Percentiles rank a stretch among this genome's conserved stretches.
phyloP scores from a whole-genome alignment of 1,284 basidiomycete genomes.

The Stereum hirsutum region DNA sequence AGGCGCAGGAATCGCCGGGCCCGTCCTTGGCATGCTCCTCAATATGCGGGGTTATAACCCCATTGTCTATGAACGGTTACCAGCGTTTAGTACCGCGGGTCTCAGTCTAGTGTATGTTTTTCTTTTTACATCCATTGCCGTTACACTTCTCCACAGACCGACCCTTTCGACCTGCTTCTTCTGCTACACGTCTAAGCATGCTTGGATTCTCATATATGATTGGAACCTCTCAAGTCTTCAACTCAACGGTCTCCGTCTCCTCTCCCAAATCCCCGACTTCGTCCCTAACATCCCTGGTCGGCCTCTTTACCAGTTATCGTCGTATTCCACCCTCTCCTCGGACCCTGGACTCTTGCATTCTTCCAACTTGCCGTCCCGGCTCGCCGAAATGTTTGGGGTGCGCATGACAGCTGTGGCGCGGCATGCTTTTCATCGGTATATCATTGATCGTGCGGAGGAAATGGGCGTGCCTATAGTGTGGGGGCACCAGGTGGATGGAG shows the following conservation, averaged over 20 bases:
- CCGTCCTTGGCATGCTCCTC: slow-evolving; percentile 34
- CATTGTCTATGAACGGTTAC: slow-evolving; percentile 31
- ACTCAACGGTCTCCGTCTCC: slow-evolving; percentile 29
- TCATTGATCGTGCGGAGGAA: slow-evolving; percentile 24
- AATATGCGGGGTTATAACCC: slow-evolving; percentile 32
- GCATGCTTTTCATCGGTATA: slow-evolving; percentile 21
- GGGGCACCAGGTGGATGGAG: slow-evolving; percentile 23
- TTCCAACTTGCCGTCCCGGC: slow-evolving; percentile 12
- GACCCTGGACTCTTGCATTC: slow-evolving; percentile 24
- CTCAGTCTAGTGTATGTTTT: slow-evolving; percentile 27
- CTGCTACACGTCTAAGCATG: too few species aligned
- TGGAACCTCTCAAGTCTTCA: slow-evolving; percentile 25
- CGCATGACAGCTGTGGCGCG: slow-evolving; percentile 25
- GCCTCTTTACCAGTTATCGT: slow-evolving; percentile 14
- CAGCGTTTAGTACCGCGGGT: slow-evolving; percentile 21
- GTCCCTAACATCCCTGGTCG: slow-evolving; percentile 23
- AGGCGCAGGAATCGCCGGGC: slow-evolving; percentile 35
- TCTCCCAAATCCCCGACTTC: slow-evolving; percentile 28
- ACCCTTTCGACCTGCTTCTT: too few species aligned
- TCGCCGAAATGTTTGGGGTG: slow-evolving; percentile 14
- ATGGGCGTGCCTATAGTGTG: slow-evolving; percentile 28
- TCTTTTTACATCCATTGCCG: too few species aligned
- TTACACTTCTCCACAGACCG: too few species aligned
- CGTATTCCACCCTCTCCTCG: slow-evolving; percentile 22
- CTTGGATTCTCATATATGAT: too few species aligned